These are phyloP conservation scores for Spathaspora arborariae DNA, from an alignment of 805 yeast species.

Conservation along the genomic window DNA sequence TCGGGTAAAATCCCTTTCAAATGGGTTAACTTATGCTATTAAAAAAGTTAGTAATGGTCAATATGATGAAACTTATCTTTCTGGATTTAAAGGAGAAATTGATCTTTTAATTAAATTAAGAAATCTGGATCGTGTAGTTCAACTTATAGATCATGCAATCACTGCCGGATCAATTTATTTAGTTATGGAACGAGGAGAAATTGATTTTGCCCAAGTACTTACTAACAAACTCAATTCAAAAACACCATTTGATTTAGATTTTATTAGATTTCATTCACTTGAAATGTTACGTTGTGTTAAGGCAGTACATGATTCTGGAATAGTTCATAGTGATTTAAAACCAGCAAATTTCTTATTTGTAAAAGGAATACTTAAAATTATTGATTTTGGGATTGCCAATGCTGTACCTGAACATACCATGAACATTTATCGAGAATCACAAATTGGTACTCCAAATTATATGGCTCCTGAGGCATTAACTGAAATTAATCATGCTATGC, in stretches of 20 bases:
- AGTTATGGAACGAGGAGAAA: constrained; percentile 94
- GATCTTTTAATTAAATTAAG: constrained; percentile 61
- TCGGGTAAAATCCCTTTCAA: constrained; percentile 55
- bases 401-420: constrained; percentile 90
- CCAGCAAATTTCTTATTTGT: constrained; percentile 76
- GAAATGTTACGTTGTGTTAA: constrained; percentile 79
- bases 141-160: constrained; percentile 70
- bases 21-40: constrained; percentile 66
- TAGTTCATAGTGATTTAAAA: constrained; percentile 78
- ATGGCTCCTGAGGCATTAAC: constrained; percentile 96
- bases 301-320: constrained; percentile 83
- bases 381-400: constrained; percentile 95
- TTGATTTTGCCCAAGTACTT: constrained; percentile 81
- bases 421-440: constrained; percentile 84
- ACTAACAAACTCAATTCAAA: constrained; percentile 47
- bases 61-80: constrained; percentile 68
- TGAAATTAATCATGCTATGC: constrained; percentile 43
- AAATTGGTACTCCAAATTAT: constrained; percentile 93
- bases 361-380: constrained; percentile 77
- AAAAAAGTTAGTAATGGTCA: constrained; percentile 80
- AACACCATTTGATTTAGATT: constrained; percentile 56
- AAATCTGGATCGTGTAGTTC: constrained; percentile 68
- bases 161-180: constrained; percentile 59
- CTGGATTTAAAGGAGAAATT: constrained; percentile 88
- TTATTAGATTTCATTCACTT: constrained; percentile 73